Evolutionary conservation across 2,329 filamentous ascomycete genomes (phyloP).

Genomic region (Ceratocystis papillata): DNA sequence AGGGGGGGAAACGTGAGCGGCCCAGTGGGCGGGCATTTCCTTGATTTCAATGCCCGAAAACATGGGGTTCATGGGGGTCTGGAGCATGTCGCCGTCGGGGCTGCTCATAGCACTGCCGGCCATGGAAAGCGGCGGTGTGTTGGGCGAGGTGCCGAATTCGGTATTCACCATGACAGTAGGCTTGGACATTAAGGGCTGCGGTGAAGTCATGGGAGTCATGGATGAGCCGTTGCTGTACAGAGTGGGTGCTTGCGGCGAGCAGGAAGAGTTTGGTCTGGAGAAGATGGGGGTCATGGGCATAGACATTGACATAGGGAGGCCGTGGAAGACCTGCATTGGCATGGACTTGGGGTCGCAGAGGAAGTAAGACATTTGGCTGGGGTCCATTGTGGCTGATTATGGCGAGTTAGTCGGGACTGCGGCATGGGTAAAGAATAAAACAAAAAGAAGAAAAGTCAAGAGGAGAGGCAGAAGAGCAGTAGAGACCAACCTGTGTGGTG

Average conservation of each 20-base stretch:
- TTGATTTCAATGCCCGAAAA: conserved; percentile 59
- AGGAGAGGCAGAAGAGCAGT: neutral
- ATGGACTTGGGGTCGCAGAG: conserved; percentile 65
- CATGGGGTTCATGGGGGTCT: conserved; percentile 72
- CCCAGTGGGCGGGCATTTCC: conserved; percentile 56
- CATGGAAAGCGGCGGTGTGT: conserved; percentile 77
- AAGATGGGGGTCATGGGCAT: conserved; percentile 53
- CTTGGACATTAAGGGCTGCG: conserved; percentile 63
- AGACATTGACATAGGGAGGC: conserved; percentile 61
- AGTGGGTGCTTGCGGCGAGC: conserved; percentile 48
- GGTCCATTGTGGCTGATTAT: conserved; percentile 48
- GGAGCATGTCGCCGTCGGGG: conserved; percentile 66
- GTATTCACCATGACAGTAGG: conserved; percentile 55
- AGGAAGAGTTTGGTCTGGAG: conserved; percentile 54
- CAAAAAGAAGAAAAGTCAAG: too few species aligned
- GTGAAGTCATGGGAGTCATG: conserved; percentile 66
- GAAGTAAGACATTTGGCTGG: conserved; percentile 66
- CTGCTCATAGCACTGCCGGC: conserved; percentile 78
- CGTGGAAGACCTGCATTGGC: conserved; percentile 60
- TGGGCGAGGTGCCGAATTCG: conserved; percentile 51
- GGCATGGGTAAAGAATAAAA: neutral
- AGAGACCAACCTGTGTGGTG: conserved; percentile 6
- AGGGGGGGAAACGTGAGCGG: conserved; percentile 66
- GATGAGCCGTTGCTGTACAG: conserved; percentile 46
- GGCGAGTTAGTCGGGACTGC: conserved; percentile 20